Evolutionary conservation across 176 grass and related monocot species (phyloP).

Genomic region (Musa schizocarpa): DNA sequence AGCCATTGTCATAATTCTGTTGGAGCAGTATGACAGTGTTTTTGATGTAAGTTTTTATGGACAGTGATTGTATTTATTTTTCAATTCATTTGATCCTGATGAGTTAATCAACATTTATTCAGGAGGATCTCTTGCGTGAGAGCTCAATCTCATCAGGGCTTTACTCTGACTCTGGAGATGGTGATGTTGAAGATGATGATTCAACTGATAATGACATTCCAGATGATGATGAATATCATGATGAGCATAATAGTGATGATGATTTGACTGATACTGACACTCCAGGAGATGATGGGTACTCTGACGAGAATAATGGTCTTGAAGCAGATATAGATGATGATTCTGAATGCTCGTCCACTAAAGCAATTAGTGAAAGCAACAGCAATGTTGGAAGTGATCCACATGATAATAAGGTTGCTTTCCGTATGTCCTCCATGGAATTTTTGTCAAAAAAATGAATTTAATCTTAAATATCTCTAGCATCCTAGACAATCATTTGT

Average conservation of each 20-base stretch:
- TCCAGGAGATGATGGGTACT: constrained; percentile 40
- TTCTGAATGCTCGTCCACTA: constrained; percentile 27
- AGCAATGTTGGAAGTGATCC: constrained; percentile 27
- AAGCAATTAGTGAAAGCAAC: constrained; percentile 34
- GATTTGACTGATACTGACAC: constrained; percentile 18
- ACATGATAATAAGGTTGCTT: constrained; percentile 42
- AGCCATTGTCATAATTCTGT: constrained; percentile 81
- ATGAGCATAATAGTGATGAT: constrained; percentile 55
- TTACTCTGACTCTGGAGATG: constrained; percentile 71
- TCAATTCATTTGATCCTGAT: constrained; percentile 16
- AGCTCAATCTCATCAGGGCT: constrained; percentile 59
- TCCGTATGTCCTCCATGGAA: not conserved
- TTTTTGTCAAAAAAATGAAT: not conserved
- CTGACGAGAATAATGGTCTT: constrained; percentile 3
- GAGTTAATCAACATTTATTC: constrained; percentile 25
- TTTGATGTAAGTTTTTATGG: constrained; percentile 53
- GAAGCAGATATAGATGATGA: constrained; percentile 8
- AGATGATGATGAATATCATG: constrained; percentile 64
- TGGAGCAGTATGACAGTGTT: constrained; percentile 80
- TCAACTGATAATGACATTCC: constrained; percentile 60
- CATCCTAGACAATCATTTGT: not conserved
- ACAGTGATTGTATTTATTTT: constrained; percentile 3
- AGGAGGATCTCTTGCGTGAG: constrained; percentile 54
- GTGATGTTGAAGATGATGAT: constrained; percentile 60
- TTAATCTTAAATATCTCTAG: not conserved